These are phyloP conservation scores for Lasiodiplodia citricola DNA, from an alignment of 2,329 filamentous ascomycete genomes.

Conservation along the genomic window DNA sequence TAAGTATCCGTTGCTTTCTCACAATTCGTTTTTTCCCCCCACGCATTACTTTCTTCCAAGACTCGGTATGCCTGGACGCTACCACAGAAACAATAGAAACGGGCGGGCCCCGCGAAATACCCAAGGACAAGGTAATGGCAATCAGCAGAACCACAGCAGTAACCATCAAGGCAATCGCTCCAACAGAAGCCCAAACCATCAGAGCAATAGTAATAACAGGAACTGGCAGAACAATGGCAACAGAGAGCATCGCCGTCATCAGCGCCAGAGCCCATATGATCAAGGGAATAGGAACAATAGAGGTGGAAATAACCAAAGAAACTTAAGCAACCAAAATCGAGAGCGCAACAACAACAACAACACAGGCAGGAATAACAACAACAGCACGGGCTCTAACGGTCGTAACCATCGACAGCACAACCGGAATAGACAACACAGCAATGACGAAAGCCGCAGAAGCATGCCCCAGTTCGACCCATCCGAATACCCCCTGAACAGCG, in stretches of 20 bases:
- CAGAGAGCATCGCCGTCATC: too few relatives aligned
- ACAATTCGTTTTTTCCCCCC: background rate
- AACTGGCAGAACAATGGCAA: background rate
- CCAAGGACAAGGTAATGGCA: background rate
- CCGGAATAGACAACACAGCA: too few relatives aligned
- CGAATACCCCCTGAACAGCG: background rate
- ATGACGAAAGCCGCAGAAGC: background rate
- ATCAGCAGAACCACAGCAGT: background rate
- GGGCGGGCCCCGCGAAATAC: background rate
- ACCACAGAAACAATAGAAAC: background rate
- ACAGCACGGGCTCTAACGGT: too few relatives aligned
- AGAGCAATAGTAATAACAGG: background rate
- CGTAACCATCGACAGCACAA: too few relatives aligned
- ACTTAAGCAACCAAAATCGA: too few relatives aligned
- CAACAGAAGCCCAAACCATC: background rate
- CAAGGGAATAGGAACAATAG: too few relatives aligned
- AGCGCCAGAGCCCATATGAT: too few relatives aligned
- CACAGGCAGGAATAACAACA: too few relatives aligned
- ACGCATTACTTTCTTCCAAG: background rate
- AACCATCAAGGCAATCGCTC: too few relatives aligned
- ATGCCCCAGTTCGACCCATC: background rate
- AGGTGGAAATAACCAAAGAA: too few relatives aligned
- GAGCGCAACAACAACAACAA: too few relatives aligned
- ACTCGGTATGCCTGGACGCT: slow-evolving; percentile 1
- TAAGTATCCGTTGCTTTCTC: background rate